Base-by-base conservation (phyloP, 257 asterid species). In the Nicotiana sylvestris region DNA sequence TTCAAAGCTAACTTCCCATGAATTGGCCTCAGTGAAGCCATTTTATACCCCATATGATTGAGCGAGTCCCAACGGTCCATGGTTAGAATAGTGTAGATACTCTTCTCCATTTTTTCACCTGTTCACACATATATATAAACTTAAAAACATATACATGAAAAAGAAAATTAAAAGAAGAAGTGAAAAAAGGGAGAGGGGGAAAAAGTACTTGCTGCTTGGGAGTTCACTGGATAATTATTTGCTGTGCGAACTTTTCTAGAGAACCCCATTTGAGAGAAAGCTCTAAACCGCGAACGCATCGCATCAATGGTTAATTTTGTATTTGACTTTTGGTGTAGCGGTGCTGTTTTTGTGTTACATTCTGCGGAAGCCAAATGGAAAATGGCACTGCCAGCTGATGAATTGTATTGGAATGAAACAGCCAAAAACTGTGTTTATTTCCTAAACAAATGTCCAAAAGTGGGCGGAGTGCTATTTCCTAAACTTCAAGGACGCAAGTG, bases 51-150 rank as follows among this genome's bases (percentile, higher is more conserved):
- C 99, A 96, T 96, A 85, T 69, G 89, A 82, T 93, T 96, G 80
- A 96, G 81, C 17, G 99, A 96, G 83, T 92, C 98, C 98, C 99
- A 96, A 27, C 99, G 94, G 84, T 90, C 91, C 43, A 96, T 87
- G 76, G 99, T 96, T 78, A 96, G 88, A 68, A 96, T 79, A 65
- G 89, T 84, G 79, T 86, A 92, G 18, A 96, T 91, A 86, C 99
- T 94, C 66, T 69, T 87, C 80, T 82, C 91, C 81, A 79, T 81
- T 86, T 86, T 95, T 77, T 86, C 86, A 69, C 91, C 98, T 91
- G 89, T 58, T 81, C 35, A 7, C 25, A 30, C 25, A 81, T 18
- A 80, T 18, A 18, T 0, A 16, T 7, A 4, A 69, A 68, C 5
- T 1, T 18, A 37, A 37, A 68, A 9, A 37, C 6, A 1, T 18